Conservation (phyloP, 2,329 filamentous ascomycete species). For the Chaetomiaceae sp. region DNA sequence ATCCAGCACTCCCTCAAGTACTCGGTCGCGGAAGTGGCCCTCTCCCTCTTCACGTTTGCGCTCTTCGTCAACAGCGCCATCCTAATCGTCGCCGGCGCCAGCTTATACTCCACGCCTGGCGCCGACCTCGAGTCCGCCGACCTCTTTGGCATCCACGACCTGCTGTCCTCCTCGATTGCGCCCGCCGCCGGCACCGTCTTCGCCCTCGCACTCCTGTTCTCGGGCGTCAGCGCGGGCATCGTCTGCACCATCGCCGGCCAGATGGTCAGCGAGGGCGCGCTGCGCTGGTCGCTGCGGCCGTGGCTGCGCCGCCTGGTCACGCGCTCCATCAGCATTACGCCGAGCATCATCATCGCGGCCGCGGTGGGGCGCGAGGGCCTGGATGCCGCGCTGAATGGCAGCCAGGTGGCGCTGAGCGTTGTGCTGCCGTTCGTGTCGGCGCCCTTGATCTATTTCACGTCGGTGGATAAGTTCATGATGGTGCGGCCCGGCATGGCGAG, state of each 20-base stretch:
- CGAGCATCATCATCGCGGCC: constrained; percentile 27
- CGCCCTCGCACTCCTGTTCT: constrained; percentile 60
- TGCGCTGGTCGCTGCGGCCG: constrained; percentile 25
- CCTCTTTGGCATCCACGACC: constrained; percentile 73
- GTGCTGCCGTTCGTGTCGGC: constrained; percentile 28
- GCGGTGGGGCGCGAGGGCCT: constrained; percentile 28
- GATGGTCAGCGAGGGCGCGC: constrained; percentile 35
- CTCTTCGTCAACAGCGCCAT: constrained; percentile 81
- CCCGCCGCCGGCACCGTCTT: constrained; percentile 71
- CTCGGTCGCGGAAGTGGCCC: constrained; percentile 61
- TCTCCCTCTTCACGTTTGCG: constrained; percentile 75
- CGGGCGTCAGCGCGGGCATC: constrained; percentile 62
- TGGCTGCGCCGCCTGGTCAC: constrained; percentile 28
- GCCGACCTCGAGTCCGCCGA: constrained; percentile 59
- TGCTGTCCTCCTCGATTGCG: constrained; percentile 63
- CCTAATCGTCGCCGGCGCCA: constrained; percentile 73
- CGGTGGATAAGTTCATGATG: constrained; percentile 26
- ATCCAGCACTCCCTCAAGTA: constrained; percentile 69
- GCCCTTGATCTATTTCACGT: constrained; percentile 29
- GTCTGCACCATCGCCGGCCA: constrained; percentile 72
- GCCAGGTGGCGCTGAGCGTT: constrained; percentile 24
- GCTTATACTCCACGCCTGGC: constrained; percentile 49
- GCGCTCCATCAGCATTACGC: constrained; percentile 27
- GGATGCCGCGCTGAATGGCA: constrained; percentile 20
- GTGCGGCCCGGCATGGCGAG: constrained; percentile 18